Base-by-base conservation (phyloP, 495 filamentous ascomycete genomes). In the Annulohypoxylon moriforme region DNA sequence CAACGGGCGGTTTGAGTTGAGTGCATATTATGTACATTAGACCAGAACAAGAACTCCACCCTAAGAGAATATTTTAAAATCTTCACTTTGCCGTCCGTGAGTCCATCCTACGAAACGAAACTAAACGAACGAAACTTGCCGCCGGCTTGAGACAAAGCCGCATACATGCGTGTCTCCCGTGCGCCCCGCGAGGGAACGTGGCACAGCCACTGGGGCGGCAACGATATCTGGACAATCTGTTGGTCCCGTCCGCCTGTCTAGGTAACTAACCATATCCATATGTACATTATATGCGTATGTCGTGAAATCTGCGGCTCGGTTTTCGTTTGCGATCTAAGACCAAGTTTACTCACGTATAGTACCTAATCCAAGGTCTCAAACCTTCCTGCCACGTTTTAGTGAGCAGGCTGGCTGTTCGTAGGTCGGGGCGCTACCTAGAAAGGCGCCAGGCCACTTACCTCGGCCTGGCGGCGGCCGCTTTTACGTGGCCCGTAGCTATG, bases 71-170 rank as follows among this genome's bases (percentile, higher is more conserved):
- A 3, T 38, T 38, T 38, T 0, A 16, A 3, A 14, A 13, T 36
- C 8, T 0, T 57, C 31, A n/a, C 20, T 58, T 25, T 52, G 4
- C 24, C 47, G 24, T 25, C 22, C 18, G 20, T 58, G 22, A 25
- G 14, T 40, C 36, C 55, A 40, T 14, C 18, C 42, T 38, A 53
- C 25, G 68, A 57, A 57, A 42, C 61, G 36, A 47, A n/a, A n/a
- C n/a, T n/a, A n/a, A n/a, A 56, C 53, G 64, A 72, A 44, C 31
- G 16, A 44, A 44, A 65, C 53, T 65, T 68, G 55, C 69, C 60
- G 64, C 69, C 60, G 49, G 36, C 59, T 64, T 65, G 69, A 72
- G 64, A 72, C 64, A 72, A 72, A 22, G 69, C 69, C 63, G 58
- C 59, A 67, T 53, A 64, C 64, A 64, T 68, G 60, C 65, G 42